Percentiles rank a stretch among this genome's conserved stretches.
phyloP scores from a whole-genome alignment of 192 early-diverging fungal genomes.

The Backusella mclennaniae region DNA sequence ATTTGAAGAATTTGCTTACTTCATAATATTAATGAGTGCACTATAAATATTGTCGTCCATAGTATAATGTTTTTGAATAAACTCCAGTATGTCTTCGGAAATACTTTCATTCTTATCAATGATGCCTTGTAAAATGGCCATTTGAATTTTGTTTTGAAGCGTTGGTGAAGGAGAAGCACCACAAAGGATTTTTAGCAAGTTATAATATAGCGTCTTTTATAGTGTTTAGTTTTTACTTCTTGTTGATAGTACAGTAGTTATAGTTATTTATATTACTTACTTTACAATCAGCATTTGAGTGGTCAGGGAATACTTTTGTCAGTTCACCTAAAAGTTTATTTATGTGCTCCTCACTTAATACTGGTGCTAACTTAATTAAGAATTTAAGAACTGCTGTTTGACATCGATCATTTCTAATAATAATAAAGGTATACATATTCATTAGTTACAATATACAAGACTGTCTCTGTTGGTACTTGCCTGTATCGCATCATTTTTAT shows the following conservation, averaged over 20 bases:
- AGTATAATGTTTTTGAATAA: conserved; percentile 38
- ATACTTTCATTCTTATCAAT: conserved; percentile 39
- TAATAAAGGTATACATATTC: background rate
- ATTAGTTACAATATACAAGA: background rate
- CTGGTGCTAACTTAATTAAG: conserved; percentile 44
- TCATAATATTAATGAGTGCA: conserved; percentile 35
- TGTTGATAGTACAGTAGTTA: background rate
- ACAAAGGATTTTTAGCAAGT: conserved; percentile 40
- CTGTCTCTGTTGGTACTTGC: background rate
- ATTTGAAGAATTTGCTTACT: conserved; percentile 20
- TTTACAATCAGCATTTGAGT: conserved; percentile 50
- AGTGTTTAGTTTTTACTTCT: background rate
- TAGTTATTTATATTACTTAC: conserved; percentile 26
- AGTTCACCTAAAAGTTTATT: conserved; percentile 46
- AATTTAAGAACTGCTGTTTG: conserved; percentile 57
- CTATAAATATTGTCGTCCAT: conserved; percentile 37
- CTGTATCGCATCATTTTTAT: background rate
- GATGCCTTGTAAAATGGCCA: conserved; percentile 35
- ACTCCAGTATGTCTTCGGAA: conserved; percentile 35
- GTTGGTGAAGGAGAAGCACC: background rate
- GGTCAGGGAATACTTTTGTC: conserved; percentile 46
- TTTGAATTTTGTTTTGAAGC: background rate
- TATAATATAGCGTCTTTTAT: conserved; percentile 47
- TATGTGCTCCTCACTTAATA: conserved; percentile 43
- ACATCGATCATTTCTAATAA: background rate